Base-by-base conservation (phyloP, 129 eudicot species). In the Lonicera japonica region DNA sequence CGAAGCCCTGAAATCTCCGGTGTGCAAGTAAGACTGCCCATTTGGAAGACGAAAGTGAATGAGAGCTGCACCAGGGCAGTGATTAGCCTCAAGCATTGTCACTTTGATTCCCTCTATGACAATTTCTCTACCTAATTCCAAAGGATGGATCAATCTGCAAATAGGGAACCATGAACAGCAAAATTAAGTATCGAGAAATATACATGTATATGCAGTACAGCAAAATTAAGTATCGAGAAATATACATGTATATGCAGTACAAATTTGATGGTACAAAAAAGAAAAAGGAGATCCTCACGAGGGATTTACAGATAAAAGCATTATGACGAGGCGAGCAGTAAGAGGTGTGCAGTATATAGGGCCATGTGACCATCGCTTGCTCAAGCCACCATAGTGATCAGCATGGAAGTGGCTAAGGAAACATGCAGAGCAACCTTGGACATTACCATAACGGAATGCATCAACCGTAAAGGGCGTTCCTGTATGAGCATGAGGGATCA, bases 41-140 rank as follows among this genome's bases (percentile, higher is more conserved):
- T 61, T 63, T 18, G 76, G 83, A 11, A 73, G 79, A 34, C 36
- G 65, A 38, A 79, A 79, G 62, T 68, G 76, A 58, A 79, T 73
- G 23, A 73, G 58, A 6, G 79, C 83, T 25, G 83, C 83, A 24
- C 83, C 83, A 5, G 83, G 83, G 59, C 83, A 79, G 75, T 79
- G 83, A 69, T 79, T 79, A 61, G 83, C 83, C 65, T 79, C 83
- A 0, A 79, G 70, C 76, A 79, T 55, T 29, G 79, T 79, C 21
- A 79, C 76, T 73, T 60, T 69, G 63, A 60, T 52, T 38, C 79
- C 83, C 10, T 79, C 69, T 21, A 79, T 60, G 52, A 34, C 51
- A 56, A 71, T 55, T 48, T 77, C 82, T 22, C 38, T 63, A 46
- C 50, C 82, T 25, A 77, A 21, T 59, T 77, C 82, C 73, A 77